Base-by-base conservation (phyloP, 352 stramenopile genomes). In the Phytophthora sp. region DNA sequence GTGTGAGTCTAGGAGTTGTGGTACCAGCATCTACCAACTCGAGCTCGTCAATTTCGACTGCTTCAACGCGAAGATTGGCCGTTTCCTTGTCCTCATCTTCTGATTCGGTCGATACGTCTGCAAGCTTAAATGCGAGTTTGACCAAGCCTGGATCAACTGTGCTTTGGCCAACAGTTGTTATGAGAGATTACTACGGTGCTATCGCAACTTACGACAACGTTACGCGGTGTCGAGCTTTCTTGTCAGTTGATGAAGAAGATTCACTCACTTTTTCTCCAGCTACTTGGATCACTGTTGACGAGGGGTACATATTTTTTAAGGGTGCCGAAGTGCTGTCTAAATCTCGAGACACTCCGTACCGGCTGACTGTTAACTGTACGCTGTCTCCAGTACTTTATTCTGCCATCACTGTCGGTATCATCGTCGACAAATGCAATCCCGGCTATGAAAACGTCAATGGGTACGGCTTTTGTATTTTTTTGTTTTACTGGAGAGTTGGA, bases 401-500 rank as follows among this genome's bases (percentile, higher is more conserved):
- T 18, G 23, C 53, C 15, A 12, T 41, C 71, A 2, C 54, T 62
- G 36, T 89, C 15, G 30, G 64, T n/a, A 81, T 93, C 33, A 65
- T 29, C 1, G 84, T 93, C 7, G 50, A 86, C 4, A 73, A 71
- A 1, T 93, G 84, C 62, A 77, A 79, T 38, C 69, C 70, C 9
- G 84, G 84, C 8, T 90, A 88, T 30, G 71, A 89, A 56, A 88
- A 84, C 38, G 50, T 79, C 16, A 76, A 86, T 9, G 80, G 81
- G 84, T 89, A 76, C 45, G 74, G 4, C 7, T 52, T 12, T 26
- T n/a, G 15, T 29, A 24, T 57, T 0, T 18, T 59, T 27, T n/a
- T n/a, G n/a, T n/a, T n/a, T n/a, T n/a, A n/a, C n/a, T n/a, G n/a
- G n/a, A n/a, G n/a, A n/a, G n/a, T n/a, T n/a, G n/a, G n/a, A n/a